Evolutionary conservation across 768 basidiomycete genomes (phyloP), one percentile per base, ranked within the genome.

Genomic region (Mycena galericulata): DNA sequence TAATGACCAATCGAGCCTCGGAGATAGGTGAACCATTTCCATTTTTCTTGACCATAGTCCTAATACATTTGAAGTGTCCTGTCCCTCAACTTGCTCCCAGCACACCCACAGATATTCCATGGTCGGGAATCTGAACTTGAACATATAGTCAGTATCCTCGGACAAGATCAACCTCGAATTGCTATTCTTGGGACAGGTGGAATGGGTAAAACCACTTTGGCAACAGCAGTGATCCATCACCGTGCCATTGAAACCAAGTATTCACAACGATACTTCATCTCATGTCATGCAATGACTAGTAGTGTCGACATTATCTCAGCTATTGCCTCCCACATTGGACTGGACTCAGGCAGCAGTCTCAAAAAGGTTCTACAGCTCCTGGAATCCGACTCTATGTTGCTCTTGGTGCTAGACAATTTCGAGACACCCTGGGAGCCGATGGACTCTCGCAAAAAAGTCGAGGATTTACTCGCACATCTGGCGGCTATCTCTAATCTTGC

Each of bases 351-450:
- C 10, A 6, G 12, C 11, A 55, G 38, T 15, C 22, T 38, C 18
- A 38, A n/a, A 4, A 34, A 38, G 20, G 38, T 55, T 38, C 12
- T 30, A 3, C 15, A n/a, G 9, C 32, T 36, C 24, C 15, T 55
- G 14, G 3, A 10, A 2, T 5, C 12, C 18, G 10, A 9, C 15
- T 3, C n/a, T n/a, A 5, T 20, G 4, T 20, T 8, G 5, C 30
- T 55, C 17, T 40, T 57, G 38, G 38, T 57, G 3, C 40, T 57
- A 17, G 56, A 57, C 22, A 57, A 57, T 18, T 43, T 57, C 17
- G 56, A 57, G 22, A 57, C 56, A 4, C 8, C 15, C 20, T 57
- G 56, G 56, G 56, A 57, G 17, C 56, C 56, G 1, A 20, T 20
- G 2, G 40, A 4, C 4, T 45, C n/a, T 7, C 43, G 43, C 5